A percentile compares a stretch with the other conserved stretches of the same genome.
Conservation (phyloP, 1,284 basidiomycete genomes). For the Moesziomyces globuligerus region DNA sequence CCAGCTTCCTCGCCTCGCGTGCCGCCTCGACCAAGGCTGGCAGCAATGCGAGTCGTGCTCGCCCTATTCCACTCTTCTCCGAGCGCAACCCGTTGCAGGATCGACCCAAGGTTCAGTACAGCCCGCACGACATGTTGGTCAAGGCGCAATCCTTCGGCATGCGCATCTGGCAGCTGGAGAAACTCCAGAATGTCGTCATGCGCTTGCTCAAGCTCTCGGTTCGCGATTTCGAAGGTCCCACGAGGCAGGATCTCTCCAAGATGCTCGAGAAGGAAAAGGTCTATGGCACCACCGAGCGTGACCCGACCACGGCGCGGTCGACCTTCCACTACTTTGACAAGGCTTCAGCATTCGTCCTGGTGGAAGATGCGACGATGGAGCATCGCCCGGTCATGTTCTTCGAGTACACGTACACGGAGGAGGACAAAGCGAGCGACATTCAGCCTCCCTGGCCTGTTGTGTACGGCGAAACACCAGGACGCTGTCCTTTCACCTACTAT, state of each 20-base stretch:
- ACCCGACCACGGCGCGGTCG: conserved; percentile 84
- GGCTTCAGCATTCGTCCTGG: conserved; percentile 81
- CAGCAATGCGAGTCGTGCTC: conserved; percentile 15
- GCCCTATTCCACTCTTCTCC: conserved; percentile 58
- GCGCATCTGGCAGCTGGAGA: conserved; percentile 84
- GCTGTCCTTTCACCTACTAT: conserved; percentile 67
- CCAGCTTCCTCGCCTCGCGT: conserved; percentile 37
- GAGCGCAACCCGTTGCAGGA: conserved; percentile 66
- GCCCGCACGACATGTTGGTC: conserved; percentile 73
- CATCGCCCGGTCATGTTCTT: conserved; percentile 72
- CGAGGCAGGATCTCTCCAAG: conserved; percentile 67
- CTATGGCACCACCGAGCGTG: conserved; percentile 88
- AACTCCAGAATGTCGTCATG: conserved; percentile 46
- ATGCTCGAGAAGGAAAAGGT: conserved; percentile 88
- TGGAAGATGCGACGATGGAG: conserved; percentile 88
- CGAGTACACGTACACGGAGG: conserved; percentile 69
- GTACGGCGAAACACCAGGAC: conserved; percentile 68
- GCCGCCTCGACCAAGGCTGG: conserved; percentile 20
- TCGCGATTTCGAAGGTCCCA: conserved; percentile 22
- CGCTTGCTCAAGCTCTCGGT: conserved; percentile 37
- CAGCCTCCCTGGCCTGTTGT: conserved; percentile 71
- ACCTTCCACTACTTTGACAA: conserved; percentile 90
- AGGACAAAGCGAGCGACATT: conserved; percentile 10
- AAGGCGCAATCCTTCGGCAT: conserved; percentile 82
- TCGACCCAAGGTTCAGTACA: conserved; percentile 64